Percentiles rank a stretch among this genome's conserved stretches.
Conservation (phyloP, 108 stramenopile genomes). For the Chaetoceros tenuissimus region DNA sequence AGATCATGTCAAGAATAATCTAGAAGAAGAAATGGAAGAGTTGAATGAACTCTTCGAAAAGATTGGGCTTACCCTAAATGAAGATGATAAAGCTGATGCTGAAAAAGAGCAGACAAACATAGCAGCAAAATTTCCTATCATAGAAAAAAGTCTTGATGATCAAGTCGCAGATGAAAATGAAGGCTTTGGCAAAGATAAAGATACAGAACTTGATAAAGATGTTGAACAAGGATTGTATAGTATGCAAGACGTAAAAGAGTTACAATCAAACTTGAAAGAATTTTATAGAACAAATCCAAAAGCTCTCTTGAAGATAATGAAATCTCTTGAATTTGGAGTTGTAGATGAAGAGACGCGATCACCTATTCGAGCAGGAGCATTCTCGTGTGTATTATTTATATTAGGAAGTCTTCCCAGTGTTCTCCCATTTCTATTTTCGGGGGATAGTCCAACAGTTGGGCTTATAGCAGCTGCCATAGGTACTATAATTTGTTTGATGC, state of each 20-base stretch:
- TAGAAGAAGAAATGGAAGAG: conserved; percentile 43
- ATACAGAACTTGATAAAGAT: not conserved
- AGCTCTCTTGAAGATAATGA: conserved; percentile 63
- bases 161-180: not conserved
- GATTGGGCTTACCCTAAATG: conserved; percentile 23
- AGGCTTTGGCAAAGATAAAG: not conserved
- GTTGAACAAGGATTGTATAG: too few species aligned
- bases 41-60: conserved; percentile 27
- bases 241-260: conserved; percentile 13
- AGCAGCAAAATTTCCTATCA: too few species aligned
- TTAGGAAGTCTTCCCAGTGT: conserved; percentile 53
- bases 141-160: not conserved
- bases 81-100: not conserved
- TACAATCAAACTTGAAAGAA: conserved; percentile 23
- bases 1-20: conserved; percentile 41
- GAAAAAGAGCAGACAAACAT: too few species aligned
- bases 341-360: conserved; percentile 56
- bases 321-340: conserved; percentile 68
- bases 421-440: conserved; percentile 45
- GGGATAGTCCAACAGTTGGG: conserved; percentile 21
- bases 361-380: conserved; percentile 40
- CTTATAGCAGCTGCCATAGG: conserved; percentile 36
- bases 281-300: conserved; percentile 51
- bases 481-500: conserved; percentile 26
- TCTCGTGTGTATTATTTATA: conserved; percentile 44